Conservation (phyloP, 345 rosid species). For the Salix brachista region DNA sequence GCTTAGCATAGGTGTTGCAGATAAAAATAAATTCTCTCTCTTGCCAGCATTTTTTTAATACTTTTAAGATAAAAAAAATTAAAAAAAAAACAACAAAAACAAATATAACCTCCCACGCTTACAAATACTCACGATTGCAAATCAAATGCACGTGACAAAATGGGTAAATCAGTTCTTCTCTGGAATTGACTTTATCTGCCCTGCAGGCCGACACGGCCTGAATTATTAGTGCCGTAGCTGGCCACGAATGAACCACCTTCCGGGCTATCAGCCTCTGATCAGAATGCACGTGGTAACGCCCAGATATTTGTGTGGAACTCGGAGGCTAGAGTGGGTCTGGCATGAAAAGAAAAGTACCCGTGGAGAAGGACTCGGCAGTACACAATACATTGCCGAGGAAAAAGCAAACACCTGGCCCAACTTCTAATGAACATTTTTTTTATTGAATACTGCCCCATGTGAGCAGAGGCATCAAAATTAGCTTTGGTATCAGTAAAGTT, state of each 20-base stretch:
- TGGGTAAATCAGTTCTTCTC: background rate
- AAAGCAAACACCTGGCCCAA: background rate
- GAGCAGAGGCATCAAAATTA: background rate
- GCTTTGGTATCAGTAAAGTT: background rate
- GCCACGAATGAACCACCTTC: background rate
- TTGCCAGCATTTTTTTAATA: no score
- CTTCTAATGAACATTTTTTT: background rate
- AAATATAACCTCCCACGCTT: no score
- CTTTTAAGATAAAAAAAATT: no score
- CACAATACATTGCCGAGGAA: background rate
- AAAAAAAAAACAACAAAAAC: no score
- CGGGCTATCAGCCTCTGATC: background rate
- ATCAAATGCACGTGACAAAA: background rate
- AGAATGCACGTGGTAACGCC: background rate
- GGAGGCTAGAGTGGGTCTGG: background rate
- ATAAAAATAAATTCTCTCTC: no score
- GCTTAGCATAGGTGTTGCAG: no score
- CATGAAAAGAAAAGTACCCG: background rate
- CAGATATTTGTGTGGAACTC: background rate
- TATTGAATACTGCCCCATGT: background rate
- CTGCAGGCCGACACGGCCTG: background rate
- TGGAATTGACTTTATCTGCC: background rate
- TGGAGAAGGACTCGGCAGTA: background rate
- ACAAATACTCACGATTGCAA: no score
- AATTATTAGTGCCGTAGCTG: background rate